Evolutionary conservation across 139 green algal genomes (phyloP).

Genomic region (Chlorella sp.): DNA sequence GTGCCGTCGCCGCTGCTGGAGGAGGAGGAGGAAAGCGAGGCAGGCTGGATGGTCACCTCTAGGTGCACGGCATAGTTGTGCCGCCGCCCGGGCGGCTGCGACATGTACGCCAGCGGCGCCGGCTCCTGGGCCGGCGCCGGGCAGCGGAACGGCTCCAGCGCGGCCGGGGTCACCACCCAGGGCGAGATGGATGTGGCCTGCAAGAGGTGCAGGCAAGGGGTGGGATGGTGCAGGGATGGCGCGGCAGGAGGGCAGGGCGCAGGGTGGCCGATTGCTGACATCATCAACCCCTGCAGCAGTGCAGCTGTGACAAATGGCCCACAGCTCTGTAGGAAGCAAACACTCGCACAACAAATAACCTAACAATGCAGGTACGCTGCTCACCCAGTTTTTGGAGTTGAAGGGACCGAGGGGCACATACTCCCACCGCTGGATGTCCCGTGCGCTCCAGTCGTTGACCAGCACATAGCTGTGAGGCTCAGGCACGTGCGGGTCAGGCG

Average conservation of each 20-base stretch:
- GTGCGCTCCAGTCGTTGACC: conserved; percentile 96
- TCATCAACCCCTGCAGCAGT: too few species aligned
- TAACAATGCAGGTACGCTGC: neutral
- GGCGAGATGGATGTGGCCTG: conserved; percentile 85
- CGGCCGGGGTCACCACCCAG: conserved; percentile 92
- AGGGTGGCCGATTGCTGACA: too few species aligned
- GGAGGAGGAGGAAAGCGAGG: too few species aligned
- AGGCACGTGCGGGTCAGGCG: too few species aligned
- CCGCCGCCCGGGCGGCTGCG: conserved; percentile 22
- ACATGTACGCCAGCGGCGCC: conserved; percentile 77
- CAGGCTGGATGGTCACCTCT: conserved; percentile 54
- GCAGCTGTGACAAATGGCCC: too few species aligned
- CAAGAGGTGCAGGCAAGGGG: neutral
- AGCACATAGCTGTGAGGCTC: conserved; percentile 72
- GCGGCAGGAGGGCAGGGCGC: too few species aligned
- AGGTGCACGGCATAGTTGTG: conserved; percentile 79
- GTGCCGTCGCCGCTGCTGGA: neutral
- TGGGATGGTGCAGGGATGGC: neutral
- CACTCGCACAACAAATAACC: too few species aligned
- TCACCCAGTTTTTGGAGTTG: conserved; percentile 90
- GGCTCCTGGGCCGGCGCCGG: conserved; percentile 64
- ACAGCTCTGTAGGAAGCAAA: too few species aligned
- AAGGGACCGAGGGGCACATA: conserved; percentile 93
- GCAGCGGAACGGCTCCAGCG: conserved; percentile 81
- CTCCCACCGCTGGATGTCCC: conserved; percentile 96